phyloP scores from a whole-genome alignment of 1,139 yeast genomes.

The Yamadazyma atmosphaerica region DNA sequence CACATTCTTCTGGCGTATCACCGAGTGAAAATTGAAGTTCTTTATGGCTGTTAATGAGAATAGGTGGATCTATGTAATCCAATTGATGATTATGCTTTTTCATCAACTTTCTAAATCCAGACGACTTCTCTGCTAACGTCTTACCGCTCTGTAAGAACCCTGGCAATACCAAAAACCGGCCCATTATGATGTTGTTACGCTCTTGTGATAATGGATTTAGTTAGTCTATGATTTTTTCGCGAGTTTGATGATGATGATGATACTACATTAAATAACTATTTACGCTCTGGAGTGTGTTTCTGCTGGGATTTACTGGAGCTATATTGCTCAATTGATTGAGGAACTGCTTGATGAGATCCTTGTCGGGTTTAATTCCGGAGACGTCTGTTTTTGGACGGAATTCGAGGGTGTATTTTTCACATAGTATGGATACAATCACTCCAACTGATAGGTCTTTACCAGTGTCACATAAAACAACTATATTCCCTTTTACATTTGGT shows the following conservation, averaged over 20 bases:
- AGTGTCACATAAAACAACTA: constrained; percentile 56
- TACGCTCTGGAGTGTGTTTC: constrained; percentile 72
- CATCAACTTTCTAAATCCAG: constrained; percentile 73
- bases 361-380: constrained; percentile 34
- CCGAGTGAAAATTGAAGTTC: constrained; percentile 32
- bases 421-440: constrained; percentile 51
- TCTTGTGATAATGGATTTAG: background rate
- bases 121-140: constrained; percentile 73
- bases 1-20: constrained; percentile 25
- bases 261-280: constrained; percentile 41
- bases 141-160: constrained; percentile 67
- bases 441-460: constrained; percentile 71
- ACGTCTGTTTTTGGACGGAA: constrained; percentile 28
- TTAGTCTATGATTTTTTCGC: background rate
- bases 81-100: constrained; percentile 53
- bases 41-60: constrained; percentile 22
- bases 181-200: background rate
- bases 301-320: constrained; percentile 65
- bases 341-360: constrained; percentile 58
- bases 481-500: constrained; percentile 13
- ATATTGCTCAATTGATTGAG: constrained; percentile 48
- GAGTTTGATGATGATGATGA: background rate
- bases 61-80: constrained; percentile 41
- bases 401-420: constrained; percentile 41
- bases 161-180: constrained; percentile 27